phyloP scores from a whole-genome alignment of 257 asterid species.

The Capsicum baccatum region DNA sequence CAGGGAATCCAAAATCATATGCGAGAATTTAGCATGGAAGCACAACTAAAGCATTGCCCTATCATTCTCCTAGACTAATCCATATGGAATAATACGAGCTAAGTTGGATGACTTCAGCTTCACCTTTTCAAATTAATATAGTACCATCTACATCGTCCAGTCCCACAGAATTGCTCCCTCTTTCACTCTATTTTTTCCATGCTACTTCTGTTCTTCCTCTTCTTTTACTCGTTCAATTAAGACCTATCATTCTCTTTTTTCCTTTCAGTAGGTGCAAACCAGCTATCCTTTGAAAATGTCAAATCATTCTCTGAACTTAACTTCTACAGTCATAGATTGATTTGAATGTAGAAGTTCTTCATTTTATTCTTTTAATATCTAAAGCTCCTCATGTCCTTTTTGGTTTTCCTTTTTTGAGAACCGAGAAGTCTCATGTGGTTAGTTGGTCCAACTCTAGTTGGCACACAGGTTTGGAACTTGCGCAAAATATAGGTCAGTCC shows the following conservation, averaged over 20 bases:
- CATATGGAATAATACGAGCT: neutral
- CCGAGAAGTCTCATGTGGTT: neutral
- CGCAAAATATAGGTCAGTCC: neutral
- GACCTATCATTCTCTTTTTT: neutral
- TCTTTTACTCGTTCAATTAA: neutral
- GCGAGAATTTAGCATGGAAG: neutral
- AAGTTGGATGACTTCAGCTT: neutral
- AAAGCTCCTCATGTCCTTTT: neutral
- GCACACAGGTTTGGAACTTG: neutral
- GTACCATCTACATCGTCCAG: neutral
- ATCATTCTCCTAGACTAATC: neutral
- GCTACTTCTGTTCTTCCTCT: neutral
- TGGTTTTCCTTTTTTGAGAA: too few species aligned
- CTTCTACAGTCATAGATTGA: neutral
- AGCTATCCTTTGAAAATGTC: neutral
- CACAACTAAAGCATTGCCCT: neutral
- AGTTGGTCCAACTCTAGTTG: slow-evolving; percentile 6
- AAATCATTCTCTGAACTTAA: neutral
- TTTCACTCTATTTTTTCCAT: neutral
- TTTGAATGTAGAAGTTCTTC: neutral
- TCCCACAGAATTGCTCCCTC: neutral
- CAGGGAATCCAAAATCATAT: neutral
- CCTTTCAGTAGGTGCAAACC: neutral
- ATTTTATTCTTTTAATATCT: neutral
- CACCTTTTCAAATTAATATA: neutral